Conservation (phyloP, 306 rosid species). For the Malus asiatica region DNA sequence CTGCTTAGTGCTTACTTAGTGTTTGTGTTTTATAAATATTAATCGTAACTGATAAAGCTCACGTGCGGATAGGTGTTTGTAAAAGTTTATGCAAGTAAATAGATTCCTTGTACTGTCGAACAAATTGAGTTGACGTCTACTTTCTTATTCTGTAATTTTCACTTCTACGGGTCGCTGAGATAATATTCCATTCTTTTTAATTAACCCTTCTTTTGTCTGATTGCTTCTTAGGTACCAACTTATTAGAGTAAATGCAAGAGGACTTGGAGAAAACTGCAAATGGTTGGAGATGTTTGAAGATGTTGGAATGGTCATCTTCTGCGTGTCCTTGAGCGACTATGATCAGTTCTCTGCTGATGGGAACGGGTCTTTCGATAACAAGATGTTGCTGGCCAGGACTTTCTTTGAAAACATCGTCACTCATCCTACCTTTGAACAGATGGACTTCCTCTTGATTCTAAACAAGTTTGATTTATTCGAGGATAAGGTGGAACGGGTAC, state of each 20-base stretch:
- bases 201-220: conserved; percentile 6
- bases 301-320: conserved; percentile 79
- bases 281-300: conserved; percentile 99
- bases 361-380: conserved; percentile 59
- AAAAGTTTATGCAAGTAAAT: not conserved
- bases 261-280: conserved; percentile 90
- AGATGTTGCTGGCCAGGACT: conserved; percentile 67
- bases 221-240: conserved; percentile 49
- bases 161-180: not conserved
- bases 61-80: not conserved
- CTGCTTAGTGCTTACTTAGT: not conserved
- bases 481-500: conserved; percentile 63
- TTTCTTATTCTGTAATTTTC: not conserved
- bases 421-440: conserved; percentile 81
- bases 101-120: not conserved
- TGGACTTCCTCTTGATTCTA: conserved; percentile 81
- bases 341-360: conserved; percentile 65
- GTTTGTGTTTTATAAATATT: not conserved
- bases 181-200: not conserved
- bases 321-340: conserved; percentile 82
- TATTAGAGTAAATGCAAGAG: conserved; percentile 41
- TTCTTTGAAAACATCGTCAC: conserved; percentile 76
- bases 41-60: not conserved
- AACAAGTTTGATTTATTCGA: conserved; percentile 79
- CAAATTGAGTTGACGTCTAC: not conserved